Base-by-base conservation (phyloP, 139 green algal species). In the Haematococcus sp. region DNA sequence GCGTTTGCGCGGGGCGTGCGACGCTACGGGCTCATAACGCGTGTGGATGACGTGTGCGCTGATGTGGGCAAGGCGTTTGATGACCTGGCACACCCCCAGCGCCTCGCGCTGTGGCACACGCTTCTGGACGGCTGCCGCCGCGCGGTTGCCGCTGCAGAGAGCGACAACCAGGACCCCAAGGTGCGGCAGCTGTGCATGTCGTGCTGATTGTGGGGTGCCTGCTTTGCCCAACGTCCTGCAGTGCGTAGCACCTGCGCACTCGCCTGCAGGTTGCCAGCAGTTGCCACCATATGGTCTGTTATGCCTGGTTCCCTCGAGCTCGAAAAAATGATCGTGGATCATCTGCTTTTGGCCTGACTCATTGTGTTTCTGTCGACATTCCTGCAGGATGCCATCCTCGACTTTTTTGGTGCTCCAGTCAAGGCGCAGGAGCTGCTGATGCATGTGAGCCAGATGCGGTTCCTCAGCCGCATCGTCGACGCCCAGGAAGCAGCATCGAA, bases 331-430 rank as follows among this genome's bases (percentile, higher is more conserved):
- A n/a, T n/a, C n/a, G n/a, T n/a, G n/a, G n/a, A n/a, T n/a, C n/a
- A n/a, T n/a, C n/a, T n/a, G n/a, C n/a, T n/a, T n/a, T n/a, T n/a
- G n/a, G n/a, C n/a, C n/a, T n/a, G n/a, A n/a, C n/a, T n/a, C n/a
- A n/a, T n/a, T n/a, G n/a, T n/a, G n/a, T n/a, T n/a, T n/a, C n/a
- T n/a, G n/a, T n/a, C n/a, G n/a, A n/a, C n/a, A n/a, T n/a, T 60
- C 28, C 19, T 75, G 74, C 71, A 88, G 83, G 86, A 91, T 2
- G 85, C 85, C 31, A 82, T 89, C 40, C 71, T 98, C 31, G 92
- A 98, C 82, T 98, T 96, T 71, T 98, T 98, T 65, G 94, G 94
- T 1, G 81, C 81, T 0, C 68, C 85, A 1, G 88, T 98, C 7
- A 93, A 91, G 76, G 95, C 88, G 0, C 55, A 77, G 17, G 93